These are phyloP conservation scores for Aspergillus puulaauensis DNA, from an alignment of 2,329 filamentous ascomycete species.

Conservation along the genomic window DNA sequence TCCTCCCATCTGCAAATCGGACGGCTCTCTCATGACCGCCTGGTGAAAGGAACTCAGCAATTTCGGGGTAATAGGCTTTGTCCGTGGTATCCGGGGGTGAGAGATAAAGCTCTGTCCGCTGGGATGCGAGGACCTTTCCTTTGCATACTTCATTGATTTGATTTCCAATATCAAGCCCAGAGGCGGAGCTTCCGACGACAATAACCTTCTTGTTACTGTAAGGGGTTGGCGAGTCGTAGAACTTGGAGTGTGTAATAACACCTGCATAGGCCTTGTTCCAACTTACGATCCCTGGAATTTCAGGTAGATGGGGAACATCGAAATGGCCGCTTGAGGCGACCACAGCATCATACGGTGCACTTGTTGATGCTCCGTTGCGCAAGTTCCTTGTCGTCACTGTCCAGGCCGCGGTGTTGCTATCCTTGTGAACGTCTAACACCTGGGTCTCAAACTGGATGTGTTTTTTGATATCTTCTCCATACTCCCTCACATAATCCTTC, in stretches of 20 bases:
- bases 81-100: conserved; percentile 41
- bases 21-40: conserved; percentile 56
- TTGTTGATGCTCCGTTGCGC: conserved; percentile 39
- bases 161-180: conserved; percentile 76
- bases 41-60: conserved; percentile 56
- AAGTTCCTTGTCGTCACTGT: conserved; percentile 56
- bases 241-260: conserved; percentile 72
- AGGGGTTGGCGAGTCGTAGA: conserved; percentile 65
- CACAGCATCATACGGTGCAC: conserved; percentile 68
- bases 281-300: conserved; percentile 57
- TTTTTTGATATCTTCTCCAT: conserved; percentile 65
- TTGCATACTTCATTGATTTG: conserved; percentile 68
- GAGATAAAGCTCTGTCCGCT: conserved; percentile 53
- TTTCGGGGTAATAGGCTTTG: conserved; percentile 59
- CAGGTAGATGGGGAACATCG: conserved; percentile 65
- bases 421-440: conserved; percentile 60
- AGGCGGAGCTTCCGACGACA: conserved; percentile 80
- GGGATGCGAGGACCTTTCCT: conserved; percentile 63
- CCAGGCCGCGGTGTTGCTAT: conserved; percentile 54
- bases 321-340: conserved; percentile 77
- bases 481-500: conserved; percentile 70
- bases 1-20: conserved; percentile 63
- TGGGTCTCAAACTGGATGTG: conserved; percentile 70
- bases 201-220: conserved; percentile 73
- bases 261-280: conserved; percentile 63